Base-by-base conservation (phyloP, 805 yeast genomes). In the Ogataea corticis region DNA sequence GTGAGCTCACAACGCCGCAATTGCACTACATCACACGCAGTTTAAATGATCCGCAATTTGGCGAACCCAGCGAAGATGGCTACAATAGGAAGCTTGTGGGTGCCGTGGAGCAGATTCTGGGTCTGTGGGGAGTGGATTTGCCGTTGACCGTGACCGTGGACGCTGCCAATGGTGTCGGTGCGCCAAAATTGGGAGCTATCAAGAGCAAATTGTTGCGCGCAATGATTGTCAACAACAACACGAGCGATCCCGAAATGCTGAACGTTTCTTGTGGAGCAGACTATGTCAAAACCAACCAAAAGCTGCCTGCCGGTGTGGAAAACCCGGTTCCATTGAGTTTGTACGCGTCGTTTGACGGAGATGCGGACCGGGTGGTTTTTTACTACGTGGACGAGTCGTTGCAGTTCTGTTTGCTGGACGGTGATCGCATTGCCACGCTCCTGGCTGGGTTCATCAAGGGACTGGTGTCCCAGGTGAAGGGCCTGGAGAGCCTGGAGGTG, bases 161-260 rank as follows among this genome's bases (percentile, higher is more conserved):
- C 68, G 83, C 90, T 32, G 99, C 99, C 7, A 94, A 94, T 62
- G 99, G 99, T n/a, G 87, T 94, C 32, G 99, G 99, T 14, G 96
- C 90, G 1, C 86, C 87, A 16, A 85, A 86, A 61, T 71, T 83
- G 21, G 58, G 64, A 18, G 69, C 72, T 18, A 67, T 91, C 46
- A 38, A 52, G 31, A 48, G 60, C 2, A 64, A 72, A 2, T 57
- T 69, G 15, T 61, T 87, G 14, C 63, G 71, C 0, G 65, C 74
- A 42, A 54, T 21, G 11, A 57, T 74, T 19, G 75, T 83, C 16
- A 90, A 90, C 59, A 77, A 71, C 43, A 64, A 76, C 12, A 81
- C 73, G 56, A 56, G 68, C 15, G 61, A 66, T 13, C 90, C 96
- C 1, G 61, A 69, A 1, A 62, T 70, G 21, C 75, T 94, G 54